Evolutionary conservation across 2,329 filamentous ascomycete species (phyloP), one percentile per base, ranked within the genome.

Genomic region (Alternaria angustiovoidea): DNA sequence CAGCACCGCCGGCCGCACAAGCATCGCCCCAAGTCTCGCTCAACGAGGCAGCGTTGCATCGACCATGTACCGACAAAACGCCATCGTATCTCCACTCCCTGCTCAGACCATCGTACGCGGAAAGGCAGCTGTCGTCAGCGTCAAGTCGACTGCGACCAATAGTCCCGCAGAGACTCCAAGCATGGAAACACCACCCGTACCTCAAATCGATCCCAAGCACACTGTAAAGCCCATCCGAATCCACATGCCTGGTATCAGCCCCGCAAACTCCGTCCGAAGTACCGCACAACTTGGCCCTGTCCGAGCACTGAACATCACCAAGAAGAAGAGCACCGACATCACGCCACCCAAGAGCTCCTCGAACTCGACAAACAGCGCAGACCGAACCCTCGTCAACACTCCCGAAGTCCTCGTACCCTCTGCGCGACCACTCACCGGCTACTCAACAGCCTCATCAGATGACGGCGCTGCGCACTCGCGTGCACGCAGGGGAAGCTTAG

Each of bases 31-130:
- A 1, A 83, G 80, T 51, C 75, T 84, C 32, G 82, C 82, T 30
- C 62, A 64, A 39, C 78, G 83, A 38, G 80, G 73, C 57, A 88
- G 86, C 74, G 91, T 98, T 65, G 94, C 93, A 4, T 97, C 94
- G 1, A 97, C 94, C 20, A 93, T 97, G 54, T 98, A 97, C 75
- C 91, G 93, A 67, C 94, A 94, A 81, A 93, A 96, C 72, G 93
- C 92, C 16, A 88, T 96, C 53, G 88, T 97, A 69, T 93, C 84
- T 75, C 91, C 83, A 2, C 81, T 90, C 57, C 90, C 94, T 1
- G 93, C 93, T 0, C 93, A 95, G 73, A 95, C 93, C 53, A 91
- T 92, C 59, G 91, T 94, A 75, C 88, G 93, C 62, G 91, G 91
- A 65, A 96, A 95, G 80, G 93, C 95, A 9, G 94, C 93, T 36